phyloP scores from a whole-genome alignment of 164 flowering plant species.

The Magnolia kwangsiensis region DNA sequence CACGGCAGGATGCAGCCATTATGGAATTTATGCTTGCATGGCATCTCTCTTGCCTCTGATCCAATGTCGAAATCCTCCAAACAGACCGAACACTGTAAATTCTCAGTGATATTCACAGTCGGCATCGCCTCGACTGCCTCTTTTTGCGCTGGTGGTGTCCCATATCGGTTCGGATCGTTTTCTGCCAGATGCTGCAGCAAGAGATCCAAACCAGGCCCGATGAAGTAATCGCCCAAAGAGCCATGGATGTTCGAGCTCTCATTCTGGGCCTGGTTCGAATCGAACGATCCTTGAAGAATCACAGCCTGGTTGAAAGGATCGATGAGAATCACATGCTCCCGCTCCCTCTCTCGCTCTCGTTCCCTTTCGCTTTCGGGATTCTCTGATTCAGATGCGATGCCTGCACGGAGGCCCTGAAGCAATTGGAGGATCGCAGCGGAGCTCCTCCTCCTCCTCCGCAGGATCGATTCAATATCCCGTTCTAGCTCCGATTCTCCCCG shows the following conservation, averaged over 20 bases:
- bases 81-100: slow-evolving; percentile 63
- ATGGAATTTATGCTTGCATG: slow-evolving; percentile 88
- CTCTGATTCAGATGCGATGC: slow-evolving; percentile 41
- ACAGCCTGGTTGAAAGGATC: slow-evolving; percentile 62
- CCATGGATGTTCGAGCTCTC: slow-evolving; percentile 28
- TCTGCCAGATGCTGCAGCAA: slow-evolving; percentile 85
- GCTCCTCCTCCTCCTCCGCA: slow-evolving; percentile 60
- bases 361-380: slow-evolving; percentile 28
- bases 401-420: slow-evolving; percentile 34
- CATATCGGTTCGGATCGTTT: slow-evolving; percentile 80
- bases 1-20: slow-evolving; percentile 63
- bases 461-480: slow-evolving; percentile 36
- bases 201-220: slow-evolving; percentile 71
- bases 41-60: slow-evolving; percentile 75
- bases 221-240: slow-evolving; percentile 66
- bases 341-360: slow-evolving; percentile 16
- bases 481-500: slow-evolving; percentile 41
- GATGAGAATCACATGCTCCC: slow-evolving; percentile 43
- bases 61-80: slow-evolving; percentile 76
- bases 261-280: slow-evolving; percentile 18
- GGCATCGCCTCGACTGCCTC: slow-evolving; percentile 80
- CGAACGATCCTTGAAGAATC: slow-evolving; percentile 47
- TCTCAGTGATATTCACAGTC: slow-evolving; percentile 43
- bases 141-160: slow-evolving; percentile 85
- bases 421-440: slow-evolving; percentile 46